Conservation (phyloP, 805 yeast genomes). For the Brettanomyces nanus region DNA sequence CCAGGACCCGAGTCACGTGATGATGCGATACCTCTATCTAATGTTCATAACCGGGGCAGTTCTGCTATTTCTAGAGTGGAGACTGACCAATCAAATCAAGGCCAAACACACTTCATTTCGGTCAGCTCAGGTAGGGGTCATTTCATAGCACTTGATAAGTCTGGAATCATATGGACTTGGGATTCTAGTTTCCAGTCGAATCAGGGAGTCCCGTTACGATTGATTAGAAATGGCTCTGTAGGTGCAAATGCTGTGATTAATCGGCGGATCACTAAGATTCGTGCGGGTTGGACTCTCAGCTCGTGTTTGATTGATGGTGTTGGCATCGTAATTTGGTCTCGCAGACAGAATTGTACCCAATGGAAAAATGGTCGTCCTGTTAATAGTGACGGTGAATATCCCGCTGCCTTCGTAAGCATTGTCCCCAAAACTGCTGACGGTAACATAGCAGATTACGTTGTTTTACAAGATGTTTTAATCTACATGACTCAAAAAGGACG, state of each 20-base stretch:
- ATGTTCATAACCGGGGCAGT: too few species aligned
- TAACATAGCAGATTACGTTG: constrained; percentile 43
- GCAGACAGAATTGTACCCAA: constrained; percentile 13
- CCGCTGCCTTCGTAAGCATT: constrained; percentile 23
- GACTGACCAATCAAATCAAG: neutral
- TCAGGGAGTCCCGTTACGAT: constrained; percentile 36
- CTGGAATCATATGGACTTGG: constrained; percentile 52
- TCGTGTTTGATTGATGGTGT: constrained; percentile 38
- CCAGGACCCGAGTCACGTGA: constrained; percentile 4
- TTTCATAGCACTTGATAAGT: constrained; percentile 48
- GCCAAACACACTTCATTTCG: constrained; percentile 11
- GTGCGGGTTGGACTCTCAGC: constrained; percentile 63
- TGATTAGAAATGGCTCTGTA: too few species aligned
- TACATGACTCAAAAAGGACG: constrained; percentile 39
- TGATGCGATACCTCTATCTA: neutral
- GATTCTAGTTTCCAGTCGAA: constrained; percentile 33
- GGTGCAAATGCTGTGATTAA: constrained; percentile 15
- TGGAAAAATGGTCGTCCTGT: constrained; percentile 6
- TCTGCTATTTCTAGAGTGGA: neutral
- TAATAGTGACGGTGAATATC: constrained; percentile 19
- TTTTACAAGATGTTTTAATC: constrained; percentile 45
- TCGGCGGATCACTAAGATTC: constrained; percentile 34
- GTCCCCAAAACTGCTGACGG: constrained; percentile 28
- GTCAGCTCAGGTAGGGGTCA: constrained; percentile 51
- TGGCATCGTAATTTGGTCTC: constrained; percentile 56